A percentile compares a stretch with the other conserved stretches of the same genome.
Evolutionary conservation across 306 rosid species (phyloP).

Genomic region (Quercus gilva): DNA sequence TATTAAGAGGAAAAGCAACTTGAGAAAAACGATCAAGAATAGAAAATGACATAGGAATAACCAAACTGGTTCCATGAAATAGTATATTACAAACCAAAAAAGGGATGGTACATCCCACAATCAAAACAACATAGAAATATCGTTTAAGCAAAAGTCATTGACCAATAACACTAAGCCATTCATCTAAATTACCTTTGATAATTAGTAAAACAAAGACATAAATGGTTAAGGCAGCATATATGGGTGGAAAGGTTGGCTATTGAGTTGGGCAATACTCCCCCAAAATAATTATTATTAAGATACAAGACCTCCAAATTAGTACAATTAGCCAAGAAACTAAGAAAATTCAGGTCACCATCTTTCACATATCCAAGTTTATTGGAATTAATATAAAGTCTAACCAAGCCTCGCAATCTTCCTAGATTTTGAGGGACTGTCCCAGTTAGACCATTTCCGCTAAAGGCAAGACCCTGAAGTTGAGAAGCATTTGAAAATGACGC

Average conservation of each 20-base stretch:
- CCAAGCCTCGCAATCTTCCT: conserved; percentile 32
- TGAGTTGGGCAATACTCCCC: conserved; percentile 34
- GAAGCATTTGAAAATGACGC: conserved; percentile 43
- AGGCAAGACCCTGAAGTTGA: conserved; percentile 30
- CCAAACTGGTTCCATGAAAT: too few relatives aligned
- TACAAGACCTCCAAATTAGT: conserved; percentile 19
- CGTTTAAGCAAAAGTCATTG: too few relatives aligned
- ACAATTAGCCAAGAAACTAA: conserved; percentile 33
- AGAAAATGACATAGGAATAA: too few relatives aligned
- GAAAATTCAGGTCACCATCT: conserved; percentile 24
- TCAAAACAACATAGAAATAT: too few relatives aligned
- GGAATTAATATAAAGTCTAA: conserved; percentile 20
- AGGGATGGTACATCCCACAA: too few relatives aligned
- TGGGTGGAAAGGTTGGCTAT: conserved; percentile 28
- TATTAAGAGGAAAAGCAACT: too few relatives aligned
- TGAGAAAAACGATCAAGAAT: too few relatives aligned
- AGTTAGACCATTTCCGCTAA: conserved; percentile 31
- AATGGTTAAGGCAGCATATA: too few relatives aligned
- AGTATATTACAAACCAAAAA: too few relatives aligned
- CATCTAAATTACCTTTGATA: too few relatives aligned
- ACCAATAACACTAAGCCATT: too few relatives aligned
- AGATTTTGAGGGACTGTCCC: conserved; percentile 37
- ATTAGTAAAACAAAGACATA: too few relatives aligned
- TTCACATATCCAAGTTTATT: conserved; percentile 35
- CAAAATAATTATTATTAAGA: conserved; percentile 22